Evolutionary conservation across 345 rosid species (phyloP).

Genomic region (Psidium guajava): DNA sequence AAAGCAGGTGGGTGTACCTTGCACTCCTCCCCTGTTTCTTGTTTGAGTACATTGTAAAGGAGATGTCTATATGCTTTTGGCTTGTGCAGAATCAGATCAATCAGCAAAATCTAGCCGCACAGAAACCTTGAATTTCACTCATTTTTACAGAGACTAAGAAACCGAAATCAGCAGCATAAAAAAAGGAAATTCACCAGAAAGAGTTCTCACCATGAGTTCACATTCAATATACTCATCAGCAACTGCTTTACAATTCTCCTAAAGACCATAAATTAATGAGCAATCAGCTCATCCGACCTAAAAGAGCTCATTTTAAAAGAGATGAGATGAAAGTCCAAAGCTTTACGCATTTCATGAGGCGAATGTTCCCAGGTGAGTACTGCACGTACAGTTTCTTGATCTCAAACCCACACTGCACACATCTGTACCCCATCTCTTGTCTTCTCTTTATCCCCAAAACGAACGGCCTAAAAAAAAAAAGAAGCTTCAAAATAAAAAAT

Average conservation of each 20-base stretch:
- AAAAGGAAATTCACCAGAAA: neutral
- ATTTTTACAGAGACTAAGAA: neutral
- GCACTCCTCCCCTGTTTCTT: slow-evolving; percentile 21
- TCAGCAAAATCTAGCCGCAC: slow-evolving; percentile 45
- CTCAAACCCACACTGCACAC: slow-evolving; percentile 52
- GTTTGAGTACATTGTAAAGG: slow-evolving; percentile 51
- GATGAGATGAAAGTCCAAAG: neutral
- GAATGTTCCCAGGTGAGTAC: slow-evolving; percentile 64
- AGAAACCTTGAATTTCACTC: neutral
- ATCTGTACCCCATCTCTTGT: slow-evolving; percentile 27
- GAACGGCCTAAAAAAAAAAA: neutral
- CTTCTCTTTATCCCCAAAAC: neutral
- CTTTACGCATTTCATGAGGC: slow-evolving; percentile 71
- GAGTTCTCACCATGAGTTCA: slow-evolving; percentile 50
- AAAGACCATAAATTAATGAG: neutral
- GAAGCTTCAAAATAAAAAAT: neutral
- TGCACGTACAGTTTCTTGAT: slow-evolving; percentile 51
- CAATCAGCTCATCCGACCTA: neutral
- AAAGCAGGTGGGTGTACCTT: slow-evolving; percentile 29
- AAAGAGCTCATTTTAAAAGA: neutral
- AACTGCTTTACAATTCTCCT: slow-evolving; percentile 59
- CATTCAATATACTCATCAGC: slow-evolving; percentile 80
- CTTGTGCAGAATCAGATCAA: slow-evolving; percentile 85
- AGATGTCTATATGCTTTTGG: slow-evolving; percentile 68
- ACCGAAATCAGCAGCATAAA: neutral